Percentiles rank a stretch among this genome's conserved stretches.
Evolutionary conservation across 768 basidiomycete genomes (phyloP).

Genomic region (Tricholoma terreum): DNA sequence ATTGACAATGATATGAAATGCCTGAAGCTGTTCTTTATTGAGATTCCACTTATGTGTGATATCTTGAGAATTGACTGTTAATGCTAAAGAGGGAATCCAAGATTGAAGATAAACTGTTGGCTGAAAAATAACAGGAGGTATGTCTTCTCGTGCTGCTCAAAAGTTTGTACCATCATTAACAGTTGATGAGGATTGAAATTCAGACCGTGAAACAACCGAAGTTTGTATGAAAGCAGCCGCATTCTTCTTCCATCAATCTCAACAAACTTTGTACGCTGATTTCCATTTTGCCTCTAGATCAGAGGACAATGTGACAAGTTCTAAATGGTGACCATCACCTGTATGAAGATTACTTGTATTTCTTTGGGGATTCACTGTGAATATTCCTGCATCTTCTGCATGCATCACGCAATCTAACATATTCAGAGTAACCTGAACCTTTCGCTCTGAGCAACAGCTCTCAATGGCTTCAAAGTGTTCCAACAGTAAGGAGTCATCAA

Average conservation of each 20-base stretch:
- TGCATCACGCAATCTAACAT: background rate
- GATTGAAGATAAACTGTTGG: background rate
- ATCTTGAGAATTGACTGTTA: slow-evolving; percentile 6
- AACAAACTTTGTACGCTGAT: background rate
- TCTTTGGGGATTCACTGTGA: no score
- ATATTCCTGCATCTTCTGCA: background rate
- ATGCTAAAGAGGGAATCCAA: no score
- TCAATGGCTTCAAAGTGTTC: background rate
- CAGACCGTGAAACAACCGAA: no score
- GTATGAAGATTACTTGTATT: no score
- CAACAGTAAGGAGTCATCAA: background rate
- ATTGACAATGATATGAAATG: slow-evolving; percentile 28
- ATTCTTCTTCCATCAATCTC: background rate
- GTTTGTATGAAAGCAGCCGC: background rate
- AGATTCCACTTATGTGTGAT: slow-evolving; percentile 25
- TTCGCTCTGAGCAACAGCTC: background rate
- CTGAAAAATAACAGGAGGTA: background rate
- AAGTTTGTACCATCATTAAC: background rate
- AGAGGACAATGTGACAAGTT: no score
- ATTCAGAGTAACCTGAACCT: background rate
- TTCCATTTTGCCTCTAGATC: background rate
- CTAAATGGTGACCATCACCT: no score
- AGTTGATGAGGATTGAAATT: background rate
- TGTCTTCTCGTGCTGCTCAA: background rate
- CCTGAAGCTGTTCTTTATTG: slow-evolving; percentile 31